Evolutionary conservation across 2,329 filamentous ascomycete genomes (phyloP).

Genomic region (Gnomoniopsis smithogilvyi): DNA sequence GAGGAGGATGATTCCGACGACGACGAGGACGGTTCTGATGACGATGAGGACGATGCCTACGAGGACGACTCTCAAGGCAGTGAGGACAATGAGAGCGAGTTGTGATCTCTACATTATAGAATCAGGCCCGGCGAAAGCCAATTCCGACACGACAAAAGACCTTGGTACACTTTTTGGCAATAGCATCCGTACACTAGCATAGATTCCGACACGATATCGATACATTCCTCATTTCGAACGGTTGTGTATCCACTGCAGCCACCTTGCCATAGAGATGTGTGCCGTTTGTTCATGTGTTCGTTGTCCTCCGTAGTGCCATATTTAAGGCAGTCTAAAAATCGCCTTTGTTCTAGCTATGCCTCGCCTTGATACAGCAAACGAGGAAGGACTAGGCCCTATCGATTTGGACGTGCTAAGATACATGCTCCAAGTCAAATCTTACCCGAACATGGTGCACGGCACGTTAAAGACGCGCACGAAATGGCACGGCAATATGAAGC

Average conservation of each 20-base stretch:
- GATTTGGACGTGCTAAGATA: no score
- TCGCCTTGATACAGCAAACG: no score
- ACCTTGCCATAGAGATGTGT: neutral
- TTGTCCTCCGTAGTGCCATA: conserved; percentile 39
- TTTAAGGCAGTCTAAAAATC: no score
- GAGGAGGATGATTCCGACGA: neutral
- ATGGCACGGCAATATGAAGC: no score
- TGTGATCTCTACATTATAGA: neutral
- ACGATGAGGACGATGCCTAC: neutral
- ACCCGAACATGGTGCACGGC: no score
- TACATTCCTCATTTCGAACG: neutral
- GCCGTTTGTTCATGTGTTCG: conserved; percentile 49
- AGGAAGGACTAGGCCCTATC: no score
- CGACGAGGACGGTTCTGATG: neutral
- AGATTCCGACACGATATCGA: neutral
- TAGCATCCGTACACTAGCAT: conserved; percentile 14
- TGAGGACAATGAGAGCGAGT: neutral
- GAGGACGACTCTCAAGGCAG: neutral
- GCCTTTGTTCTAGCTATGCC: no score
- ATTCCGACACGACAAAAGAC: conserved; percentile 5
- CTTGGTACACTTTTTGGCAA: neutral
- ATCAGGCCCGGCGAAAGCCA: neutral
- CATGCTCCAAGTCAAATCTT: no score
- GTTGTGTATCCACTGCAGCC: neutral
- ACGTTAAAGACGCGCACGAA: no score